phyloP scores from a whole-genome alignment of 495 filamentous ascomycete genomes.

The Penicillium simplicissimum region DNA sequence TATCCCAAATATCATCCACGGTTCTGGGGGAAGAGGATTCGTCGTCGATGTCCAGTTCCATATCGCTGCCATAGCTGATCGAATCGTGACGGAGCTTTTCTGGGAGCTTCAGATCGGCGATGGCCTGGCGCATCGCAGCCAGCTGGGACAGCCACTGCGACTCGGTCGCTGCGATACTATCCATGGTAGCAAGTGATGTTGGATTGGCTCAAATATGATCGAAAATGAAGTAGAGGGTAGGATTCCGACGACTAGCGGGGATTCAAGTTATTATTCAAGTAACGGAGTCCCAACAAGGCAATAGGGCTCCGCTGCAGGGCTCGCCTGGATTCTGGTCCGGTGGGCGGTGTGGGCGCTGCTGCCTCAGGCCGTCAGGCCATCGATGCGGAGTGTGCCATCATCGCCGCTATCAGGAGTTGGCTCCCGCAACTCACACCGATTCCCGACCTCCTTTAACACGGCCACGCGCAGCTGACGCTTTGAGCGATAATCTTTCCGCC shows the following conservation, averaged over 20 bases:
- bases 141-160: constrained; percentile 72
- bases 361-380: constrained; percentile 22
- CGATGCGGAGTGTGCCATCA: constrained; percentile 23
- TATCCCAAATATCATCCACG: constrained; percentile 86
- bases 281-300: constrained; percentile 14
- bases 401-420: constrained; percentile 24
- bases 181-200: constrained; percentile 27
- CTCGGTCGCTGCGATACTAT: constrained; percentile 44
- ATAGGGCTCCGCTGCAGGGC: constrained; percentile 19
- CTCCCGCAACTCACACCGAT: background rate
- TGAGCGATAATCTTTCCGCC: constrained; percentile 1
- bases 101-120: constrained; percentile 66
- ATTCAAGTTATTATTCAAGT: background rate
- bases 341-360: constrained; percentile 14
- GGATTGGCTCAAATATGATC: background rate
- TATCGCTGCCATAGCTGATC: constrained; percentile 54
- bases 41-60: constrained; percentile 61
- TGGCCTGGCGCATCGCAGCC: constrained; percentile 68
- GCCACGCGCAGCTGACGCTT: constrained; percentile 1
- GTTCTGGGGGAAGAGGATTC: constrained; percentile 61
- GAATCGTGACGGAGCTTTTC: constrained; percentile 42
- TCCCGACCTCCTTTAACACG: constrained; percentile 4
- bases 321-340: background rate
- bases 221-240: background rate
- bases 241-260: constrained; percentile 4